Base-by-base conservation (phyloP, 2,329 filamentous ascomycete genomes). In the Hypoxylon rubiginosum region DNA sequence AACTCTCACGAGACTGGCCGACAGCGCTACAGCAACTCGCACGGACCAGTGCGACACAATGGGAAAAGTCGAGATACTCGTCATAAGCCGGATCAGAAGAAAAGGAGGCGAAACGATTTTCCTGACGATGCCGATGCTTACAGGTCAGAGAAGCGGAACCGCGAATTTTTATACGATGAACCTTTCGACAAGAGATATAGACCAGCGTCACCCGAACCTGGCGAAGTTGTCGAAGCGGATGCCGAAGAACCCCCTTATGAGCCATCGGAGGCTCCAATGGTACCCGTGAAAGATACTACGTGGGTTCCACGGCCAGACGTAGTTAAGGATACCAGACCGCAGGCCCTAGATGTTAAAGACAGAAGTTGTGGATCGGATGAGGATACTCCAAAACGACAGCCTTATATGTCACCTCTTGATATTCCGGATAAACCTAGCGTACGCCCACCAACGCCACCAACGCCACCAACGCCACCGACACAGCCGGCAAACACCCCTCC, bases 141-240 rank as follows among this genome's bases (percentile, higher is more conserved):
- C 21, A 59, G 24, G 9, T 49, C 17, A 4, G 62, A 71, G 39
- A 71, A 48, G 17, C 61, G 36, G 3, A 9, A 52, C 39, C 56
- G 59, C n/a, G 53, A 60, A 55, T 45, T 24, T 21, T 53, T 49
- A 9, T 52, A 62, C 21, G 68, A 64, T 24, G 68, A 67, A 43
- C 17, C 51, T 30, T 49, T 32, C 13, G 62, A 46, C 19, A 74
- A 74, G 48, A 71, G 67, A 46, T 50, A 53, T 2, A 74, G 64
- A 56, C 57, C 62, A 34, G 58, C 59, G 30, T 74, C 74, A 30
- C 73, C 74, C 48, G 74, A 75, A 53, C 72, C 71, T 10, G 74
- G 74, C 11, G 74, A 75, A 54, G 69, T 75, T 30, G 45, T 68
- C 10, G 69, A 70, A 39, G 30, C 39, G 11, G 59, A 53, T 32